Percentiles rank a stretch among this genome's conserved stretches.
These are phyloP conservation scores for Apiospora koreana DNA, from an alignment of 2,329 filamentous ascomycete species.

Conservation along the genomic window DNA sequence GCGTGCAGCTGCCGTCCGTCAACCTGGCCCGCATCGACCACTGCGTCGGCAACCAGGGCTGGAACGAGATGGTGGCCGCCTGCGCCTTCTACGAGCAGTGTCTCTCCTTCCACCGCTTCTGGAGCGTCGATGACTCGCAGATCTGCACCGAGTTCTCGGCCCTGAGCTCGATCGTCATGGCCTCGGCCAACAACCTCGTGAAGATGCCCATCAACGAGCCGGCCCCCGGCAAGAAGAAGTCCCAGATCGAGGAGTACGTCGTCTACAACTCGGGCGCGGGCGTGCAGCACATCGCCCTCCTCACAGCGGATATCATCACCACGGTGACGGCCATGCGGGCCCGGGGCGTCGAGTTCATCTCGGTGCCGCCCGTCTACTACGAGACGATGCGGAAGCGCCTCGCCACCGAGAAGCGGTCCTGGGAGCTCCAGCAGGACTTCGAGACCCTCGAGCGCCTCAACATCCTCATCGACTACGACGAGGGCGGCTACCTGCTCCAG, in stretches of 20 bases:
- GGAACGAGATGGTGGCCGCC: conserved; percentile 77
- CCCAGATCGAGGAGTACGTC: conserved; percentile 92
- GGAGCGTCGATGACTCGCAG: conserved; percentile 91
- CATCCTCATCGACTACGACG: conserved; percentile 94
- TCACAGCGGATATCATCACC: conserved; percentile 76
- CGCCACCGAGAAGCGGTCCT: conserved; percentile 59
- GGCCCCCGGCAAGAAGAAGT: conserved; percentile 84
- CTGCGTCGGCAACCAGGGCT: conserved; percentile 96
- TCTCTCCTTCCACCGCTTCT: conserved; percentile 94
- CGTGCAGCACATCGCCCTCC: conserved; percentile 90
- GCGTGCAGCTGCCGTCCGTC: conserved; percentile 58
- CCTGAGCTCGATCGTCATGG: conserved; percentile 88
- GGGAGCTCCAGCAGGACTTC: conserved; percentile 76
- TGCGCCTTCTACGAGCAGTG: conserved; percentile 80
- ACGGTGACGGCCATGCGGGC: conserved; percentile 77
- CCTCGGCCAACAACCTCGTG: conserved; percentile 78
- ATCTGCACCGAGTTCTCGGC: conserved; percentile 93
- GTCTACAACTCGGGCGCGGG: conserved; percentile 87
- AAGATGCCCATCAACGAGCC: conserved; percentile 99
- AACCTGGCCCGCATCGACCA: conserved; percentile 81
- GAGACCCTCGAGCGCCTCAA: conserved; percentile 75
- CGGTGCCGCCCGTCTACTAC: conserved; percentile 86
- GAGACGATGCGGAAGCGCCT: conserved; percentile 72
- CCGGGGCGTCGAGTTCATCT: conserved; percentile 92
- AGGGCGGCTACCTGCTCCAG: conserved; percentile 79